These are phyloP conservation scores for Amaranthus hypochondriacus DNA, from an alignment of 148 eudicot genomes.

Conservation along the genomic window DNA sequence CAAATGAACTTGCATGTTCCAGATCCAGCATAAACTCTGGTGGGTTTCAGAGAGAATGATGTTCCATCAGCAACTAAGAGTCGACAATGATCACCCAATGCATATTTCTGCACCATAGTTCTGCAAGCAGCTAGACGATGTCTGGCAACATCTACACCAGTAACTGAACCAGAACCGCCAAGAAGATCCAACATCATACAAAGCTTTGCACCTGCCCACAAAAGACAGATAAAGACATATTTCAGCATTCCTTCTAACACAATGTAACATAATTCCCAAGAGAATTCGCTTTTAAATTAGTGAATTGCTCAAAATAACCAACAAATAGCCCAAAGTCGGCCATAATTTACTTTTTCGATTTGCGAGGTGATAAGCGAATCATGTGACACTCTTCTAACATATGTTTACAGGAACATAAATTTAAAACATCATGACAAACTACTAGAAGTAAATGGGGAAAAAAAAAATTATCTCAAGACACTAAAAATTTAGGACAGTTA, in stretches of 20 bases:
- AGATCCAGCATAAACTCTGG: constrained; percentile 28
- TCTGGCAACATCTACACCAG: constrained; percentile 88
- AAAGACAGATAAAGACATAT: background rate
- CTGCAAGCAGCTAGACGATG: constrained; percentile 96
- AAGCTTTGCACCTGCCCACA: constrained; percentile 83
- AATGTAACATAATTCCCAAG: background rate
- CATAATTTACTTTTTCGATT: too few species aligned
- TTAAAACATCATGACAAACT: background rate
- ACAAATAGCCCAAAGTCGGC: too few species aligned
- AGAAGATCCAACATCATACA: constrained; percentile 88
- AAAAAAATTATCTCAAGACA: too few species aligned
- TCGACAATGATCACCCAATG: constrained; percentile 72
- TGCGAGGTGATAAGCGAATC: too few species aligned
- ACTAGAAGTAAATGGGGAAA: background rate
- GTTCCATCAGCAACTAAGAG: constrained; percentile 98
- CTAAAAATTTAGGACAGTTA: too few species aligned
- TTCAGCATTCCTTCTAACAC: background rate
- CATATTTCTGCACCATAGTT: constrained; percentile 80
- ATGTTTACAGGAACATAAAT: constrained; percentile 1
- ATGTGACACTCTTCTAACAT: background rate
- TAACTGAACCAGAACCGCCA: constrained; percentile 83
- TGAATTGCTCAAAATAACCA: too few species aligned
- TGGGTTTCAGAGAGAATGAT: constrained; percentile 57
- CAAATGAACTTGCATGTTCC: constrained; percentile 33
- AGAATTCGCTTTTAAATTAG: too few species aligned